These are phyloP conservation scores for Globisporangium okanoganense DNA, from an alignment of 352 stramenopile species.

Conservation along the genomic window DNA sequence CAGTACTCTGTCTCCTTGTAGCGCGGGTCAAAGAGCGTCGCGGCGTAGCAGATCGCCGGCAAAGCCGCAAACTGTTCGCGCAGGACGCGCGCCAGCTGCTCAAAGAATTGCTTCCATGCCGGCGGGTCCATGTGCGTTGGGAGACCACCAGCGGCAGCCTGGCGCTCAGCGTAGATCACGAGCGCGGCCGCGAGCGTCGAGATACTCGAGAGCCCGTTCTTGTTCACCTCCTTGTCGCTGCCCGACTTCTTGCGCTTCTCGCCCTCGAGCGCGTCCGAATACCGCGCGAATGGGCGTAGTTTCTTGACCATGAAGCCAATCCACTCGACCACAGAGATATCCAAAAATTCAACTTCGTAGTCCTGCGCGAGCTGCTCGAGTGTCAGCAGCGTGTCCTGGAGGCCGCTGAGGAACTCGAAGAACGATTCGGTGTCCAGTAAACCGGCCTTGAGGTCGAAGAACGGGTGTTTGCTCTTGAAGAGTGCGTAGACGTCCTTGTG, in stretches of 20 bases:
- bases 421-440: constrained; percentile 33
- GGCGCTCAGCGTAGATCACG: constrained; percentile 67
- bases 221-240: constrained; percentile 77
- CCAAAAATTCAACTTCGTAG: constrained; percentile 41
- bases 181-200: constrained; percentile 71
- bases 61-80: constrained; percentile 50
- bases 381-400: constrained; percentile 38
- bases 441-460: constrained; percentile 34
- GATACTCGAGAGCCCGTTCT: constrained; percentile 68
- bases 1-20: constrained; percentile 84
- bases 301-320: constrained; percentile 66
- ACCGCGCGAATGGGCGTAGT: constrained; percentile 65
- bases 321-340: constrained; percentile 39
- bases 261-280: constrained; percentile 65
- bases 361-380: constrained; percentile 60
- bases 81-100: constrained; percentile 43
- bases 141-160: constrained; percentile 25
- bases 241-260: constrained; percentile 70
- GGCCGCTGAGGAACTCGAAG: constrained; percentile 55
- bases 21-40: constrained; percentile 70
- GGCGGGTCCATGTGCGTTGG: constrained; percentile 33
- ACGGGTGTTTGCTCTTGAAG: constrained; percentile 49
- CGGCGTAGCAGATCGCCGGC: constrained; percentile 56
- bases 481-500: constrained; percentile 28
- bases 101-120: constrained; percentile 65